phyloP scores from a whole-genome alignment of 192 early-diverging fungal species.

The Coemansia nantahalensis region DNA sequence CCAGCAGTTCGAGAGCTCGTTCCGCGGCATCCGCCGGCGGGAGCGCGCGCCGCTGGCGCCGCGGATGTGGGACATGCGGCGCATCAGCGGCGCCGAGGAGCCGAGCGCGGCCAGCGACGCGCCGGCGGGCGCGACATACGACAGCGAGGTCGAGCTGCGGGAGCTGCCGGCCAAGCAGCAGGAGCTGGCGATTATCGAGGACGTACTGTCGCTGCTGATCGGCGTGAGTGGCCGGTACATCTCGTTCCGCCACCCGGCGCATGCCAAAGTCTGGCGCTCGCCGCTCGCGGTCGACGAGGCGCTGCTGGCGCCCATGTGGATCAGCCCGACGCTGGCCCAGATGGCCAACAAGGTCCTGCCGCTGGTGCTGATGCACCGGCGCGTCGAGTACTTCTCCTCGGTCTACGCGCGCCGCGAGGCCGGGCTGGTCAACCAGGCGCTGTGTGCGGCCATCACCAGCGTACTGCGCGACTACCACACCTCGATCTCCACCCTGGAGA shows the following conservation, averaged over 20 bases:
- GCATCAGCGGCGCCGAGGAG: conserved; percentile 4
- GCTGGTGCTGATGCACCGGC: conserved; percentile 69
- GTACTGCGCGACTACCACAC: conserved; percentile 83
- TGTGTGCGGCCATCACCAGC: conserved; percentile 75
- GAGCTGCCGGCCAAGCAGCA: conserved; percentile 58
- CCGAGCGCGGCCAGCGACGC: neutral
- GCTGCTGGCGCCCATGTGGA: conserved; percentile 58
- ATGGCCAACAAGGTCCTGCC: conserved; percentile 79
- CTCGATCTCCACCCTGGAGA: conserved; percentile 87
- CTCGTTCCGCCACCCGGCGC: conserved; percentile 36
- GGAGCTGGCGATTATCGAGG: conserved; percentile 83
- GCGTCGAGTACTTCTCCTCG: conserved; percentile 75
- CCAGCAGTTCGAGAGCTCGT: conserved; percentile 46
- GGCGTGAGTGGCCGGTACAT: conserved; percentile 82
- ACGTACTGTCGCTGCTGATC: conserved; percentile 84
- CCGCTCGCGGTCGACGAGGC: conserved; percentile 24
- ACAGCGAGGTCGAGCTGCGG: conserved; percentile 31
- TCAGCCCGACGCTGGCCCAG: conserved; percentile 56
- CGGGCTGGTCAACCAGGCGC: conserved; percentile 86
- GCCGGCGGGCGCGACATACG: conserved; percentile 19
- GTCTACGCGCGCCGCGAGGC: conserved; percentile 71
- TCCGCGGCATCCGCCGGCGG: conserved; percentile 36
- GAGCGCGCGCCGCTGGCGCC: conserved; percentile 38
- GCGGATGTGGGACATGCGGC: conserved; percentile 36
- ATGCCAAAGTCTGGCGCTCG: conserved; percentile 46